These are phyloP conservation scores for Brasilioporus rufonigricans DNA, from an alignment of 768 basidiomycete species.

Conservation along the genomic window DNA sequence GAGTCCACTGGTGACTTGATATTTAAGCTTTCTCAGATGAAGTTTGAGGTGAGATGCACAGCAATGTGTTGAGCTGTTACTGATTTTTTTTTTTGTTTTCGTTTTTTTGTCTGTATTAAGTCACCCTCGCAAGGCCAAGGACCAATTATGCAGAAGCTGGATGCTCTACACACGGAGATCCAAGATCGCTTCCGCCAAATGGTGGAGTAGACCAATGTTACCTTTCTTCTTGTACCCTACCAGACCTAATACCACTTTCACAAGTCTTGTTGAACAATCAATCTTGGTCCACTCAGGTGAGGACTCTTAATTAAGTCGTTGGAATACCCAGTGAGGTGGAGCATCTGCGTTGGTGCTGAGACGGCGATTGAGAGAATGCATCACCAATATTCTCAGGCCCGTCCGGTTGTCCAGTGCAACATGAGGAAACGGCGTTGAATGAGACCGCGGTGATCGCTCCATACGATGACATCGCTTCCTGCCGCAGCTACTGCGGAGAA, in stretches of 20 bases:
- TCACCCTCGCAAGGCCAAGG: conserved; percentile 92
- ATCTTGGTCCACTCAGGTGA: background rate
- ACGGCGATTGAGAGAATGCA: no score
- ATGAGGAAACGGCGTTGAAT: no score
- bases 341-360: no score
- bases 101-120: conserved; percentile 41
- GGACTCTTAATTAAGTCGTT: background rate
- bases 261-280: background rate
- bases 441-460: background rate
- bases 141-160: conserved; percentile 75
- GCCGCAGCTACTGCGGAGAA: conserved; percentile 6
- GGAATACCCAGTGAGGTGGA: background rate
- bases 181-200: conserved; percentile 90
- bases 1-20: conserved; percentile 84
- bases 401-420: background rate
- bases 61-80: background rate
- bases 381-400: no score
- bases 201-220: conserved; percentile 54
- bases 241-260: conserved; percentile 20
- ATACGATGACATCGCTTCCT: background rate
- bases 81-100: no score
- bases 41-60: conserved; percentile 76
- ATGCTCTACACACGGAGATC: conserved; percentile 80
- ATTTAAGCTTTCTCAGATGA: conserved; percentile 99
- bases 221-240: conserved; percentile 18